Percentiles rank a stretch among this genome's conserved stretches.
phyloP scores from a whole-genome alignment of 257 asterid genomes.

The Solanum sitiens region DNA sequence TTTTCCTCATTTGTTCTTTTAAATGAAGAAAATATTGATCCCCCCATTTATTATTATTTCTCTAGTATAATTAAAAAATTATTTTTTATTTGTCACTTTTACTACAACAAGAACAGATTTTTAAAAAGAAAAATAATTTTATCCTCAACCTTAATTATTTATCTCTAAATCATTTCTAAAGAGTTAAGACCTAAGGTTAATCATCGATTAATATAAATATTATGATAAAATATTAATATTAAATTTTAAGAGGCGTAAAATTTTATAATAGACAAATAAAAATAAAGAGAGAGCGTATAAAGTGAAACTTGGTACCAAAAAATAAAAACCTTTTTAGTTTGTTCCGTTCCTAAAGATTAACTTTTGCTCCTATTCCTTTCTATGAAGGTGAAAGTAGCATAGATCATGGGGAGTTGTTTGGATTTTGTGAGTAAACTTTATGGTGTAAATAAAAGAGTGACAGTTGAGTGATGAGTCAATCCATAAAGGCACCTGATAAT shows the following conservation, averaged over 20 bases:
- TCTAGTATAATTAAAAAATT: too few species aligned
- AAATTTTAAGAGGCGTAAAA: too few species aligned
- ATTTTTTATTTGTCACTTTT: too few species aligned
- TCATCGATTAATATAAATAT: too few species aligned
- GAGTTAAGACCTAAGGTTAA: too few species aligned
- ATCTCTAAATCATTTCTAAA: too few species aligned
- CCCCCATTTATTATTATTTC: too few species aligned
- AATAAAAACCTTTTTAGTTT: not conserved
- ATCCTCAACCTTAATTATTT: too few species aligned
- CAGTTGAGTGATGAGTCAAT: not conserved
- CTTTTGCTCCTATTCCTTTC: not conserved
- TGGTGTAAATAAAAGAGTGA: not conserved
- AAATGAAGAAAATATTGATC: not conserved
- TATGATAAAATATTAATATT: too few species aligned
- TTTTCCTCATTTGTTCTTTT: not conserved
- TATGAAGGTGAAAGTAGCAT: not conserved
- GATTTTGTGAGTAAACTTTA: not conserved
- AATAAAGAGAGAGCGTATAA: not conserved
- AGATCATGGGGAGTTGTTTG: not conserved
- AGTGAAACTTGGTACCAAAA: not conserved
- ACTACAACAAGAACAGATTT: too few species aligned
- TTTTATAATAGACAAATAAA: too few species aligned
- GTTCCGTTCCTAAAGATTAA: not conserved
- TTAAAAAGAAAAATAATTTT: too few species aligned
- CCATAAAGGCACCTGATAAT: not conserved